Conservation (phyloP, 495 filamentous ascomycete genomes). For the Penicillium cinerascens region DNA sequence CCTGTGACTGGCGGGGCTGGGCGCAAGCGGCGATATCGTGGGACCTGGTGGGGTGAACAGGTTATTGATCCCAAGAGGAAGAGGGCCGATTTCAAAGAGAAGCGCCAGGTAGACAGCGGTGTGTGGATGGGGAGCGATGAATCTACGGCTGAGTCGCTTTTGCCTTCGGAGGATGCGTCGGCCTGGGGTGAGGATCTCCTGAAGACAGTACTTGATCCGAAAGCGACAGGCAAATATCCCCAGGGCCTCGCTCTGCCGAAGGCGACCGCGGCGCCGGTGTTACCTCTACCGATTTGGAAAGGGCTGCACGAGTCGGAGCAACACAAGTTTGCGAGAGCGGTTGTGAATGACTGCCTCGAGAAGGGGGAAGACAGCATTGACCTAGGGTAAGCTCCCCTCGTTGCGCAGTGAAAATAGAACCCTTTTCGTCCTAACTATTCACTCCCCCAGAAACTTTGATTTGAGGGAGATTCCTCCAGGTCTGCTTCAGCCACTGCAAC, state of each 20-base stretch:
- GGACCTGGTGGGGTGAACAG: slow-evolving; percentile 68
- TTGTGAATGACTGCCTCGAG: slow-evolving; percentile 58
- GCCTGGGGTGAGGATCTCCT: slow-evolving; percentile 40
- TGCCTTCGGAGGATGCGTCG: slow-evolving; percentile 36
- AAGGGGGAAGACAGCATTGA: slow-evolving; percentile 59
- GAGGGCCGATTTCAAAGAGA: slow-evolving; percentile 52
- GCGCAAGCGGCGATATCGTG: slow-evolving; percentile 62
- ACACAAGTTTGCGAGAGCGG: slow-evolving; percentile 32
- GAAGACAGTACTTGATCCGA: slow-evolving; percentile 21
- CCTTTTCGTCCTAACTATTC: slow-evolving; percentile 16
- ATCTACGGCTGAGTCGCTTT: slow-evolving; percentile 28
- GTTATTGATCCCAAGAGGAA: slow-evolving; percentile 48
- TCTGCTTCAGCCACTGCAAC: slow-evolving; percentile 54
- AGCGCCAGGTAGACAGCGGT: slow-evolving; percentile 71
- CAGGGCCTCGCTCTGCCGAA: not conserved
- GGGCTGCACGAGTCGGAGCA: slow-evolving; percentile 34
- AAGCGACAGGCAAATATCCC: not conserved
- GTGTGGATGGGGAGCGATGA: slow-evolving; percentile 74
- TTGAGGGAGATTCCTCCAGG: slow-evolving; percentile 29
- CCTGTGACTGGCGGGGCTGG: slow-evolving; percentile 36
- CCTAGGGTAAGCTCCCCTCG: slow-evolving; percentile 61
- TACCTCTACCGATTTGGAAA: too few species aligned
- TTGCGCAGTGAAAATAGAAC: too few species aligned
- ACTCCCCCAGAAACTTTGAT: slow-evolving; percentile 26
- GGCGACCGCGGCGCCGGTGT: too few species aligned